A percentile compares a stretch with the other conserved stretches of the same genome.
phyloP scores from a whole-genome alignment of 2,329 filamentous ascomycete genomes.

The Lachnellula subtilissima region DNA sequence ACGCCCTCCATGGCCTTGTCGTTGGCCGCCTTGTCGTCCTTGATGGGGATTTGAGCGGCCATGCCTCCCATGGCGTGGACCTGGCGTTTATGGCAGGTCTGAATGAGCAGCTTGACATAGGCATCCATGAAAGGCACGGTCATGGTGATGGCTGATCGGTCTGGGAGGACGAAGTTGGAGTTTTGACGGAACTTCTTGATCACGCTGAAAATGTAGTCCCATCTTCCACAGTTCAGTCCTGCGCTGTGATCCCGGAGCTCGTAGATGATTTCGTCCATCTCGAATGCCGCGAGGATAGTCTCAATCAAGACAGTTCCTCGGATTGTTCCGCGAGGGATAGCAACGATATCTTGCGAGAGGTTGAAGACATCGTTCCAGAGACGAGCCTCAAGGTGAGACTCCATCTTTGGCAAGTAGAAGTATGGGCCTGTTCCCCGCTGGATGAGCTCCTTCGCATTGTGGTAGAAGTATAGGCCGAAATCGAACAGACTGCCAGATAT shows the following conservation, averaged over 20 bases:
- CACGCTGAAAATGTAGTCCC: slow-evolving; percentile 99
- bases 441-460: slow-evolving; percentile 88
- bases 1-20: slow-evolving; percentile 92
- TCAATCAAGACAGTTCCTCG: slow-evolving; percentile 94
- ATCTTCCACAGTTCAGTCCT: slow-evolving; percentile 95
- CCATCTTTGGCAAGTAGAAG: slow-evolving; percentile 98
- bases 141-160: slow-evolving; percentile 91
- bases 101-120: slow-evolving; percentile 94
- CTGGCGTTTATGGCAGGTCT: slow-evolving; percentile 93
- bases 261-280: slow-evolving; percentile 99
- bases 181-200: slow-evolving; percentile 99
- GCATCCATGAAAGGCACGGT: slow-evolving; percentile 97
- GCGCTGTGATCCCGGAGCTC: slow-evolving; percentile 95
- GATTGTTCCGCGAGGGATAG: slow-evolving; percentile 85
- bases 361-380: slow-evolving; percentile 99
- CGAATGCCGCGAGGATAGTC: slow-evolving; percentile 94
- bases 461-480: slow-evolving; percentile 98
- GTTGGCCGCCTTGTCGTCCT: slow-evolving; percentile 86
- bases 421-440: slow-evolving; percentile 84
- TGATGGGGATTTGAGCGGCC: slow-evolving; percentile 98
- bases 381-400: slow-evolving; percentile 92
- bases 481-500: slow-evolving; percentile 92
- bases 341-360: slow-evolving; percentile 86
- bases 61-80: slow-evolving; percentile 99
- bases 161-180: slow-evolving; percentile 85